phyloP scores from a whole-genome alignment of 2,329 filamentous ascomycete genomes.

The Exophiala lecanii-corni region DNA sequence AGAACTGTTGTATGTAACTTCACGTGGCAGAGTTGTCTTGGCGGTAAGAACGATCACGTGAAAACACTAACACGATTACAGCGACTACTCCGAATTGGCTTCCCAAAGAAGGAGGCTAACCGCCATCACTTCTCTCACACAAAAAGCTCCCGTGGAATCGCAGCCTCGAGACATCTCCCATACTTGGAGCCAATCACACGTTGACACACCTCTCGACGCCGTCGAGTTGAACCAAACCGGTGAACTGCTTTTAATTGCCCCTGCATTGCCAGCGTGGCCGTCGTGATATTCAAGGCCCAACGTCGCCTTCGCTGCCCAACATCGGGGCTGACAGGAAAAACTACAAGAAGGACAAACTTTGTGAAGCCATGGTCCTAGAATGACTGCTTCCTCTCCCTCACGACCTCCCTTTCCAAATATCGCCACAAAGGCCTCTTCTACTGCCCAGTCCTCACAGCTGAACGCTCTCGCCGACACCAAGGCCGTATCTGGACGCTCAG shows the following conservation, averaged over 20 bases:
- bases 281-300: conserved; percentile 14
- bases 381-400: conserved; percentile 30
- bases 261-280: conserved; percentile 32
- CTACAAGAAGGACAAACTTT: conserved; percentile 24
- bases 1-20: too few relatives aligned
- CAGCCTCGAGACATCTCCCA: conserved; percentile 18
- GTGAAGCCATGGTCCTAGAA: conserved; percentile 19
- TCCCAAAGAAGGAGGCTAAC: not conserved
- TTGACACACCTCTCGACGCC: conserved; percentile 23
- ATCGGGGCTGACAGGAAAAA: conserved; percentile 9
- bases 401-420: conserved; percentile 23
- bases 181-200: conserved; percentile 21
- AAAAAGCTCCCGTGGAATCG: conserved; percentile 5
- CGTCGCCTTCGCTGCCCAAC: not conserved
- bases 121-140: conserved; percentile 2
- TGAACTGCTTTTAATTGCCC: conserved; percentile 26
- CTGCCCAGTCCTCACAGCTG: conserved; percentile 26
- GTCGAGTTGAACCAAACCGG: conserved; percentile 16
- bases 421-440: conserved; percentile 34
- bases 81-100: too few relatives aligned
- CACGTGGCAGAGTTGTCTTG: too few relatives aligned
- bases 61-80: too few relatives aligned
- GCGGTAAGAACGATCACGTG: too few relatives aligned
- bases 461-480: conserved; percentile 21
- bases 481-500: conserved; percentile 28